Evolutionary conservation across 305 asterid species (phyloP).

Genomic region (Fraxinus sp.): DNA sequence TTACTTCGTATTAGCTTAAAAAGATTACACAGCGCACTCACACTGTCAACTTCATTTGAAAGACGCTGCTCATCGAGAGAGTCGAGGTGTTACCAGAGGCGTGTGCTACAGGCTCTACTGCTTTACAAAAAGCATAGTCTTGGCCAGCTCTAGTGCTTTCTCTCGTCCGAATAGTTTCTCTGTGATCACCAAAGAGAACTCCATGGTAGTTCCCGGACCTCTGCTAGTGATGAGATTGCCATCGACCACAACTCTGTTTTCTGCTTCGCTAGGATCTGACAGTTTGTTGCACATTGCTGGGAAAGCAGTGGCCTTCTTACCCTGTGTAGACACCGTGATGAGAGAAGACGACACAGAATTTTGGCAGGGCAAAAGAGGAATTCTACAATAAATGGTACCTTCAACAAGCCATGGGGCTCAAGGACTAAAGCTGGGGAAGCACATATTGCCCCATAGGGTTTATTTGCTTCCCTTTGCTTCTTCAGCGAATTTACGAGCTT

Average conservation of each 20-base stretch:
- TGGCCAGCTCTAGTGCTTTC: conserved; percentile 66
- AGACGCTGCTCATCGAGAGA: neutral
- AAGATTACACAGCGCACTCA: neutral
- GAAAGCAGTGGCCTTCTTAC: conserved; percentile 91
- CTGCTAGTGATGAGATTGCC: conserved; percentile 86
- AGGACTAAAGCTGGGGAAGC: conserved; percentile 94
- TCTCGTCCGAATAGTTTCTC: conserved; percentile 72
- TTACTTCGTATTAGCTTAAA: neutral
- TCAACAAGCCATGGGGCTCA: conserved; percentile 84
- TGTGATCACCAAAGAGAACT: conserved; percentile 67
- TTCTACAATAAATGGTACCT: conserved; percentile 37
- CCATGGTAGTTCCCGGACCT: conserved; percentile 97
- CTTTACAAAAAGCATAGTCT: conserved; percentile 59
- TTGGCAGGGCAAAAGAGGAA: neutral
- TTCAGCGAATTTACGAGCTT: conserved; percentile 71
- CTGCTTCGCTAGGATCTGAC: conserved; percentile 70
- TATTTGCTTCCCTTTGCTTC: conserved; percentile 69
- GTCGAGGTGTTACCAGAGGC: neutral
- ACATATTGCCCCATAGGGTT: conserved; percentile 82
- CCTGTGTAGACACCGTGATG: conserved; percentile 39
- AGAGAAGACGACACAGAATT: neutral
- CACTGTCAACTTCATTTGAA: neutral
- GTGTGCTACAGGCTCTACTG: conserved; percentile 15
- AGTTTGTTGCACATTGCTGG: conserved; percentile 84
- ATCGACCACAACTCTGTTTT: conserved; percentile 78